Evolutionary conservation across 2,329 filamentous ascomycete genomes (phyloP).

Genomic region (Colletotrichum coccodes): DNA sequence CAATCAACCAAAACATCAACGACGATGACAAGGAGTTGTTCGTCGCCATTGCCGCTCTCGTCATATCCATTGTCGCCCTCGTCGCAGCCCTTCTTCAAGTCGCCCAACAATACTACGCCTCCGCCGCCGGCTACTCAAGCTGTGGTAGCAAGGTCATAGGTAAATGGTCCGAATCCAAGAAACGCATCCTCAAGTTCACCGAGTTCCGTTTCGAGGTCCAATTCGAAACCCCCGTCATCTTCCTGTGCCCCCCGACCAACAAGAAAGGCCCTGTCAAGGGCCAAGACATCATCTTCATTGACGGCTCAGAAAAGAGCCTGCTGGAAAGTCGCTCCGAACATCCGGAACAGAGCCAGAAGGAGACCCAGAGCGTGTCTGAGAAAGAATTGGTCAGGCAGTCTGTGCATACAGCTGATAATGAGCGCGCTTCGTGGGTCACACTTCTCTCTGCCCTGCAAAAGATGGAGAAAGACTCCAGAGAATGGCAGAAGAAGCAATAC

Average conservation of each 20-base stretch:
- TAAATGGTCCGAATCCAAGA: slow-evolving; percentile 53
- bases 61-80: slow-evolving; percentile 59
- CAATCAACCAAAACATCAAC: slow-evolving; percentile 27
- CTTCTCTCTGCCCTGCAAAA: slow-evolving; percentile 60
- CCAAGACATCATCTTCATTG: slow-evolving; percentile 46
- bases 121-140: slow-evolving; percentile 59
- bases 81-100: slow-evolving; percentile 57
- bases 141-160: slow-evolving; percentile 61
- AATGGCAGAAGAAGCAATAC: slow-evolving; percentile 55
- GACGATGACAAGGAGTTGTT: slow-evolving; percentile 44
- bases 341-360: not conserved
- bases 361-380: slow-evolving; percentile 8
- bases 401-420: slow-evolving; percentile 66
- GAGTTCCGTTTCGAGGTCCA: slow-evolving; percentile 61
- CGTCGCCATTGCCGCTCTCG: slow-evolving; percentile 55
- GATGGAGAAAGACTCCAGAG: slow-evolving; percentile 59
- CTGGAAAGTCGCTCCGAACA: slow-evolving; percentile 44
- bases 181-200: slow-evolving; percentile 49
- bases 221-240: slow-evolving; percentile 61
- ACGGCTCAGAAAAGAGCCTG: slow-evolving; percentile 50
- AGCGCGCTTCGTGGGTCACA: slow-evolving; percentile 64
- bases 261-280: slow-evolving; percentile 44
- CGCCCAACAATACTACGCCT: slow-evolving; percentile 60
- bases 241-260: slow-evolving; percentile 57
- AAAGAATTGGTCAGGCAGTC: slow-evolving; percentile 34